phyloP scores from a whole-genome alignment of 2,329 filamentous ascomycete genomes.

The Aspergillus brasiliensis region DNA sequence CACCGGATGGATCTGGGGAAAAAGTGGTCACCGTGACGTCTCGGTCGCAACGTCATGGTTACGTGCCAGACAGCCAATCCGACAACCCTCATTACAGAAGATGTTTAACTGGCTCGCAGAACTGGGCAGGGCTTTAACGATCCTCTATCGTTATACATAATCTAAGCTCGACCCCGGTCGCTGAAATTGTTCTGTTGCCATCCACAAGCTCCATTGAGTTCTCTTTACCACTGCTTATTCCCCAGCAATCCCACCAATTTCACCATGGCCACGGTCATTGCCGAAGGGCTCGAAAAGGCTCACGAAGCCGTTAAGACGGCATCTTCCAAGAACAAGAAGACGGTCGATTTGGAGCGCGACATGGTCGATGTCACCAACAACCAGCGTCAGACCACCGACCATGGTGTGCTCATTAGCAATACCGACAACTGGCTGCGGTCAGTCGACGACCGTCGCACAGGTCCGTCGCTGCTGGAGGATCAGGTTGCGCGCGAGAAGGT shows the following conservation, averaged over 20 bases:
- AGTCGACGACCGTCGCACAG: conserved; percentile 62
- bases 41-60: conserved; percentile 4
- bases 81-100: neutral
- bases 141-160: neutral
- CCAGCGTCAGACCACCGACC: conserved; percentile 71
- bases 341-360: conserved; percentile 61
- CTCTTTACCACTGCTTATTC: neutral
- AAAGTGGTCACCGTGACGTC: conserved; percentile 4
- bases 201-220: neutral
- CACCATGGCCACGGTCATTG: conserved; percentile 30
- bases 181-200: neutral
- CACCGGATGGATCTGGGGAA: too few species aligned
- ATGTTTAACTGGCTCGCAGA: neutral
- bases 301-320: conserved; percentile 29
- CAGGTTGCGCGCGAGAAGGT: conserved; percentile 73
- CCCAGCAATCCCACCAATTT: neutral
- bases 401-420: conserved; percentile 70
- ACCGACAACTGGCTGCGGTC: conserved; percentile 77
- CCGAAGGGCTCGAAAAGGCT: conserved; percentile 33
- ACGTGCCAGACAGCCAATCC: conserved; percentile 3
- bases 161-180: neutral
- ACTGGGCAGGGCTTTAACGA: too few species aligned
- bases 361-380: conserved; percentile 62
- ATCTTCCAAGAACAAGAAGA: conserved; percentile 51
- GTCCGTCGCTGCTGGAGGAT: conserved; percentile 72